phyloP scores from a whole-genome alignment of 345 rosid species.

The Eucalyptus melliodora region DNA sequence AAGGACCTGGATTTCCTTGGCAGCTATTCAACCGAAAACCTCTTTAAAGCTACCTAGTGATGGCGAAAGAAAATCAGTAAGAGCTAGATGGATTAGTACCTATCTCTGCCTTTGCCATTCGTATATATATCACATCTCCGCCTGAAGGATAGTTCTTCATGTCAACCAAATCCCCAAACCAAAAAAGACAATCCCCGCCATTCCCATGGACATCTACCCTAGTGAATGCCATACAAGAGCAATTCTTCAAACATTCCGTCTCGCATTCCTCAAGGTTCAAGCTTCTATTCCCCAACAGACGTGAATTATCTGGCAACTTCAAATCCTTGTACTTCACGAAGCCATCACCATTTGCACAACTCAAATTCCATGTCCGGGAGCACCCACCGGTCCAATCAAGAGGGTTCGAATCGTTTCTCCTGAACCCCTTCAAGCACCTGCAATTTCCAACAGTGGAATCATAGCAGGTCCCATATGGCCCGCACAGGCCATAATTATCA shows the following conservation, averaged over 20 bases:
- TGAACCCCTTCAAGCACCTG: slow-evolving; percentile 17
- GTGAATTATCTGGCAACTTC: background rate
- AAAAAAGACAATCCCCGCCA: slow-evolving; percentile 1
- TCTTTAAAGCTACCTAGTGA: background rate
- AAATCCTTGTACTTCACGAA: slow-evolving; percentile 6
- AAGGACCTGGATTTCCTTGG: too few species aligned
- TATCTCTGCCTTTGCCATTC: slow-evolving; percentile 2
- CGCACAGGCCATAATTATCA: slow-evolving; percentile 8
- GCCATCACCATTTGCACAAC: background rate
- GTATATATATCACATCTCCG: slow-evolving; percentile 1
- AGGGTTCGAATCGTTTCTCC: background rate
- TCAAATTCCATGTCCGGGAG: background rate
- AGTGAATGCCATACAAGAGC: slow-evolving; percentile 17
- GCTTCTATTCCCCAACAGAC: background rate
- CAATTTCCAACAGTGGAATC: background rate
- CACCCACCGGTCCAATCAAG: slow-evolving; percentile 12
- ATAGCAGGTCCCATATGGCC: slow-evolving; percentile 1
- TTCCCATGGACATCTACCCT: background rate
- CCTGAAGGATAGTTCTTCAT: slow-evolving; percentile 2
- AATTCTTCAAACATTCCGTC: slow-evolving; percentile 9
- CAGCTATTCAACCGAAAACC: too few species aligned
- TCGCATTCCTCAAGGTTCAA: slow-evolving; percentile 1
- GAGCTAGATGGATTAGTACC: background rate
- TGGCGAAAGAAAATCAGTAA: background rate
- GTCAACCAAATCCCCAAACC: slow-evolving; percentile 4